These are phyloP conservation scores for Phytopythium vexans DNA, from an alignment of 352 stramenopile genomes.

Conservation along the genomic window DNA sequence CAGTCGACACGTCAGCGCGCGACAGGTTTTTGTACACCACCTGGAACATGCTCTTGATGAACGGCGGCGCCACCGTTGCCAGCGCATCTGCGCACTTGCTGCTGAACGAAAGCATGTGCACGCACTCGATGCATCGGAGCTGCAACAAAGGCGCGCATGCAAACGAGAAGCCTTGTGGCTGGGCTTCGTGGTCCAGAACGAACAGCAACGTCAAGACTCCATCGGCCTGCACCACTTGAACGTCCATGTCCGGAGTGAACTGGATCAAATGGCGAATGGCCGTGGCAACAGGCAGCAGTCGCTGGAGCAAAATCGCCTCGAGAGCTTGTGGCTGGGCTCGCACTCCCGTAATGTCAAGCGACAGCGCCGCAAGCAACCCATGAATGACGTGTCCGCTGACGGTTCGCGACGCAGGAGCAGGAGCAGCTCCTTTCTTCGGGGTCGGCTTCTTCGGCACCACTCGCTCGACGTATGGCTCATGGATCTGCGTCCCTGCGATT, in stretches of 20 bases:
- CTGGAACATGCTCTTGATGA: conserved; percentile 83
- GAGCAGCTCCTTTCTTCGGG: conserved; percentile 29
- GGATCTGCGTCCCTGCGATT: conserved; percentile 68
- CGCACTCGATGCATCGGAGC: conserved; percentile 79
- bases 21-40: conserved; percentile 82
- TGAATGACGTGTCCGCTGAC: conserved; percentile 75
- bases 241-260: conserved; percentile 80
- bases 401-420: conserved; percentile 37
- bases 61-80: conserved; percentile 71
- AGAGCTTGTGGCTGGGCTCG: conserved; percentile 64
- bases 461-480: conserved; percentile 1
- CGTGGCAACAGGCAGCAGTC: conserved; percentile 72
- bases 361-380: conserved; percentile 60
- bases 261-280: conserved; percentile 80
- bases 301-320: conserved; percentile 65
- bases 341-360: conserved; percentile 69
- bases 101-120: conserved; percentile 88
- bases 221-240: conserved; percentile 76
- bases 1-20: conserved; percentile 73
- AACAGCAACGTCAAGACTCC: conserved; percentile 69
- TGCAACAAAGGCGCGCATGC: conserved; percentile 69
- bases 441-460: conserved; percentile 20
- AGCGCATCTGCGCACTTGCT: conserved; percentile 75
- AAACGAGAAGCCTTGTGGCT: conserved; percentile 79
- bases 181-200: conserved; percentile 79